Conservation (phyloP, 495 filamentous ascomycete genomes). For the Aspergillus saccharolyticus region DNA sequence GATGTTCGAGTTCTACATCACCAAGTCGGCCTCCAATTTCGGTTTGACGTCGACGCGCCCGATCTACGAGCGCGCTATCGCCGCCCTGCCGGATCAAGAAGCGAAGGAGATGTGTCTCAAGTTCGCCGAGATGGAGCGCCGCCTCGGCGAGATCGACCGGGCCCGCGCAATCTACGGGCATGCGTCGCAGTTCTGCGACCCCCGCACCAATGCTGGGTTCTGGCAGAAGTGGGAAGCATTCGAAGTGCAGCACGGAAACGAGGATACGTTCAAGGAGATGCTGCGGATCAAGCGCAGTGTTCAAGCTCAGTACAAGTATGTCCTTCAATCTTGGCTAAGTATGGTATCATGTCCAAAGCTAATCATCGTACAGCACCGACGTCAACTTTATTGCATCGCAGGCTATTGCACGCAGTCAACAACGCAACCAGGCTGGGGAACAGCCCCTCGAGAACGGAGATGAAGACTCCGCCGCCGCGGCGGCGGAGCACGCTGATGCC, state of each 20-base stretch:
- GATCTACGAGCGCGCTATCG: slow-evolving; percentile 95
- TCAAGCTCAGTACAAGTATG: slow-evolving; percentile 89
- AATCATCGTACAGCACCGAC: slow-evolving; percentile 59
- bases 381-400: slow-evolving; percentile 98
- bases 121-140: slow-evolving; percentile 97
- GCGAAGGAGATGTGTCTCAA: slow-evolving; percentile 98
- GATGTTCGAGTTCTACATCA: slow-evolving; percentile 99
- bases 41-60: slow-evolving; percentile 91
- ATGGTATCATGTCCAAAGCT: slow-evolving; percentile 9
- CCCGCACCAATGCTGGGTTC: slow-evolving; percentile 79
- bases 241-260: slow-evolving; percentile 95
- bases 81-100: slow-evolving; percentile 85
- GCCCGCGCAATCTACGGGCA: slow-evolving; percentile 94
- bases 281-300: slow-evolving; percentile 94
- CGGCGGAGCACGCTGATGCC: slow-evolving; percentile 63
- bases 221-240: slow-evolving; percentile 98
- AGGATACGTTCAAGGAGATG: slow-evolving; percentile 99
- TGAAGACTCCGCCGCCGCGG: slow-evolving; percentile 42
- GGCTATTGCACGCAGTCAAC: slow-evolving; percentile 77
- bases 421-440: slow-evolving; percentile 42
- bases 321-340: slow-evolving; percentile 9
- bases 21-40: slow-evolving; percentile 97
- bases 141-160: slow-evolving; percentile 93
- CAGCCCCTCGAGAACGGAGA: slow-evolving; percentile 17
- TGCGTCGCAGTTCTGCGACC: slow-evolving; percentile 95